A percentile compares a stretch with the other conserved stretches of the same genome.
Conservation (phyloP, 148 eudicot genomes). For the Silene uniflora region DNA sequence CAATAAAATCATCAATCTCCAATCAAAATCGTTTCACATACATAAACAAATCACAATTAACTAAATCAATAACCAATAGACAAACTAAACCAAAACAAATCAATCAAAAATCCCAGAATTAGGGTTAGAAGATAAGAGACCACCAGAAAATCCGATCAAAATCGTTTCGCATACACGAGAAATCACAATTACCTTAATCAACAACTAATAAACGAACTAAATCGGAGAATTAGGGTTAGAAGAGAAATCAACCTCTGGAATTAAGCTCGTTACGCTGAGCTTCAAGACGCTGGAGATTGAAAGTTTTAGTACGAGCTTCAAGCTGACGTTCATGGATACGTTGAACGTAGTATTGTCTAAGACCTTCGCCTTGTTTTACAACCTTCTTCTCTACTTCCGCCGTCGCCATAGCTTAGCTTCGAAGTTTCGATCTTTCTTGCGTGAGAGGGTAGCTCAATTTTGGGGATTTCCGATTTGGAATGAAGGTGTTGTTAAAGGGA, state of each 20-base stretch:
- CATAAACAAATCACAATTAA: too few relatives aligned
- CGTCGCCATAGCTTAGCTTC: constrained; percentile 27
- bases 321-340: constrained; percentile 64
- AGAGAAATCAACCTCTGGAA: constrained; percentile 41
- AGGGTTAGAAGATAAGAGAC: background rate
- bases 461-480: too few relatives aligned
- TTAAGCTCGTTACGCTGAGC: constrained; percentile 79
- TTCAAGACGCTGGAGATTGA: constrained; percentile 65
- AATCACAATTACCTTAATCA: background rate
- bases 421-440: background rate
- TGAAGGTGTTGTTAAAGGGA: too few relatives aligned
- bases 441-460: too few relatives aligned
- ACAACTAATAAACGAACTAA: background rate
- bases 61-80: background rate
- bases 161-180: too few relatives aligned
- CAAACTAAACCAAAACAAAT: background rate
- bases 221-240: constrained; percentile 1
- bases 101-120: too few relatives aligned
- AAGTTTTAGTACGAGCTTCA: constrained; percentile 39
- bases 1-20: too few relatives aligned
- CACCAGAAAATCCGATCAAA: background rate
- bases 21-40: too few relatives aligned
- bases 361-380: constrained; percentile 49
- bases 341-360: constrained; percentile 51
- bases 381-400: constrained; percentile 27